Evolutionary conservation across 1,284 basidiomycete species (phyloP), one percentile per base, ranked within the genome.

Genomic region (Cryptococcus floricola): DNA sequence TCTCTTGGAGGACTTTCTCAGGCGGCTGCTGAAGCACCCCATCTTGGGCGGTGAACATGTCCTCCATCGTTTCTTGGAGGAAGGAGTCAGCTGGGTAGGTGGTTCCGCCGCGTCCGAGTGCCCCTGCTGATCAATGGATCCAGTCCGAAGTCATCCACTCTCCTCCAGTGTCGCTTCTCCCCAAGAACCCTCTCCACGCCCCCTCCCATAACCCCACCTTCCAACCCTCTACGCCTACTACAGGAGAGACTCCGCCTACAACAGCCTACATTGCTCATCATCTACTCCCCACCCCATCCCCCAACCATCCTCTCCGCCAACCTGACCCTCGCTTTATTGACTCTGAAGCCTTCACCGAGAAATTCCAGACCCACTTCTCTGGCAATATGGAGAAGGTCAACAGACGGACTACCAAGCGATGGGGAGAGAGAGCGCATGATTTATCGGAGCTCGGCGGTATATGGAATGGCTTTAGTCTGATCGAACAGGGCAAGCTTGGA

Each of bases 321-420:
- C 91, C 93, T 12, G 94, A 97, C 72, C 91, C 92, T 72, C 85
- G 94, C 14, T 99, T 98, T 78, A 80, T 90, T 38, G 96, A 99
- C 73, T 95, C 92, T 1, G 96, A 99, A 75, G 84, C 86, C 2
- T 98, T 99, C 76, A 99, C 96, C 4, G 86, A 87, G 74, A 97
- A 96, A 75, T 99, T 98, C 74, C 87, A 92, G 47, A 86, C 86
- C 51, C 96, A 98, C 78, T 81, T 99, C 59, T 83, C 83, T 57
- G 88, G 90, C 1, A 89, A 86, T 3, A 89, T 98, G 87, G 96
- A 99, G 76, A 97, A 93, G 76, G 90, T 97, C 28, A 95, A 96
- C 41, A 84, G 95, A 41, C 80, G 94, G 54, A 83, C 88, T 9
- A 84, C 94, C 70, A 96, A 96, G 78, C 82, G 96, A 47, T 99